phyloP scores from a whole-genome alignment of 176 grass and related monocot genomes.

The Tillandsia fasciculata region DNA sequence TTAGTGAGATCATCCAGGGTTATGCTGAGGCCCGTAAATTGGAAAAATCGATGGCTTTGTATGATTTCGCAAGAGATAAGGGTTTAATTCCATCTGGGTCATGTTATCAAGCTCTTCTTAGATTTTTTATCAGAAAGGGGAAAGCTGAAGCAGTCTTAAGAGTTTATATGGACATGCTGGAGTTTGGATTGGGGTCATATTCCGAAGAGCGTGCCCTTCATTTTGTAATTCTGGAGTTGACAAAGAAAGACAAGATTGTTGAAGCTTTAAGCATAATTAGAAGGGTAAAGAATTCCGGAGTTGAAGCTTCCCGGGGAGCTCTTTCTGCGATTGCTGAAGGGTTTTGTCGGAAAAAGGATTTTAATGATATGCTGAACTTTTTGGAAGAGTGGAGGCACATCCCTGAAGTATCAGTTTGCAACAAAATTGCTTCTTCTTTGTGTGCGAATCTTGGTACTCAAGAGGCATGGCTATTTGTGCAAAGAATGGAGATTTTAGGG shows the following conservation, averaged over 20 bases:
- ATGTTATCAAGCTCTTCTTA: constrained; percentile 60
- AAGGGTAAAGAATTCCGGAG: constrained; percentile 35
- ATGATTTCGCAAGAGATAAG: constrained; percentile 42
- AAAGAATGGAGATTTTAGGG: constrained; percentile 64
- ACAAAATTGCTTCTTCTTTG: constrained; percentile 58
- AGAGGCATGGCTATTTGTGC: constrained; percentile 55
- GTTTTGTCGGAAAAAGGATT: constrained; percentile 66
- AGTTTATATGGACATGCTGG: constrained; percentile 81
- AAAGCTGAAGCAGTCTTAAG: constrained; percentile 45
- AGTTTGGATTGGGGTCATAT: constrained; percentile 53
- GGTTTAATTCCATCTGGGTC: constrained; percentile 41
- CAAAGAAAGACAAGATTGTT: constrained; percentile 31
- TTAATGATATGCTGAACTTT: constrained; percentile 78
- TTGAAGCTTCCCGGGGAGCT: constrained; percentile 33
- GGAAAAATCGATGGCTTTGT: constrained; percentile 49
- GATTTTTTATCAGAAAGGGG: constrained; percentile 33
- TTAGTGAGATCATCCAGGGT: constrained; percentile 40
- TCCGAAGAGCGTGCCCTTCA: constrained; percentile 39
- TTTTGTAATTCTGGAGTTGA: constrained; percentile 45
- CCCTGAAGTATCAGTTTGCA: constrained; percentile 58
- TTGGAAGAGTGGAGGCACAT: constrained; percentile 60
- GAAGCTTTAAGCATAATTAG: constrained; percentile 52
- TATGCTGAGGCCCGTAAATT: constrained; percentile 40
- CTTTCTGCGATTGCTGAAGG: constrained; percentile 50
- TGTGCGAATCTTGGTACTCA: constrained; percentile 56